Conservation (phyloP, 2,329 filamentous ascomycete species). For the Phialocephala subalpina region DNA sequence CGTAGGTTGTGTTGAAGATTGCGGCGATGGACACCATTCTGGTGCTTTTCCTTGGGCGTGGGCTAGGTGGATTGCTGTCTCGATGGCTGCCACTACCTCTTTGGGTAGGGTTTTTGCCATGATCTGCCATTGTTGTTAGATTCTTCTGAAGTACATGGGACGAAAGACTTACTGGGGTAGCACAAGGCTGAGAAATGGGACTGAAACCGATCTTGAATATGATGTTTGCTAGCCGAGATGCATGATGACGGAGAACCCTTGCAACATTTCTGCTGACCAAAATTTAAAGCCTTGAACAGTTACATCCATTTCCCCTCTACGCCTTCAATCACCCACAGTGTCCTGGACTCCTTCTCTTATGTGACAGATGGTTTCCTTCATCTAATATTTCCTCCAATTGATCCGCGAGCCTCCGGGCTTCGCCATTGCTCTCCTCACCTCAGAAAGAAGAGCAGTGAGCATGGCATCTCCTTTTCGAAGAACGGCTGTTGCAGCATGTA, state of each 20-base stretch:
- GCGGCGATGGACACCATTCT: constrained; percentile 27
- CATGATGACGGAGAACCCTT: constrained; percentile 16
- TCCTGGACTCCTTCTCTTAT: background rate
- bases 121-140: background rate
- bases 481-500: constrained; percentile 31
- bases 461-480: constrained; percentile 36
- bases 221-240: constrained; percentile 14
- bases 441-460: constrained; percentile 4
- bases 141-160: background rate
- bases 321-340: background rate
- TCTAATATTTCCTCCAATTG: constrained; percentile 18
- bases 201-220: constrained; percentile 11
- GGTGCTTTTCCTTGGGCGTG: constrained; percentile 12
- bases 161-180: constrained; percentile 6
- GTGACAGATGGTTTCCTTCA: constrained; percentile 17
- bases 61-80: background rate
- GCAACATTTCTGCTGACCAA: constrained; percentile 14
- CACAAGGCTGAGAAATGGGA: background rate
- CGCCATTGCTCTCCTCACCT: constrained; percentile 21
- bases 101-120: constrained; percentile 22
- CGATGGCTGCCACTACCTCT: constrained; percentile 13
- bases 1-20: constrained; percentile 31
- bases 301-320: constrained; percentile 8
- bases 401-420: constrained; percentile 39
- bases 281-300: background rate